These are phyloP conservation scores for Leptoxyphium fumago DNA, from an alignment of 2,329 filamentous ascomycete genomes.

Conservation along the genomic window DNA sequence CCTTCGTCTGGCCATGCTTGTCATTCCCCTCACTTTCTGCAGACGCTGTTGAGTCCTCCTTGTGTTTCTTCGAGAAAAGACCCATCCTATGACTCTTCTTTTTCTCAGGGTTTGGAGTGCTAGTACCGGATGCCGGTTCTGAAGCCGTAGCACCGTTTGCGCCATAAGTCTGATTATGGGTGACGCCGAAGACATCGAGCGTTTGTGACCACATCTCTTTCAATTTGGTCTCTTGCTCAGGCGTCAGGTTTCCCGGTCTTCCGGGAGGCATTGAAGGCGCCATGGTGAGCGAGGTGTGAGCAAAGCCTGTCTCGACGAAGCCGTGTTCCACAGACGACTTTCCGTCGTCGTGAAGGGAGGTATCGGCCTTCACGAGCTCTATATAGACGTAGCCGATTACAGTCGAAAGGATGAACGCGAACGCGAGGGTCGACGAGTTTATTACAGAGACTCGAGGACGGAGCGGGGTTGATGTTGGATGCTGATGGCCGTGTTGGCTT, in stretches of 20 bases:
- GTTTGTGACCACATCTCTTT: slow-evolving; percentile 71
- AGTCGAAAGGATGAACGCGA: not conserved
- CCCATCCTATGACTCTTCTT: slow-evolving; percentile 65
- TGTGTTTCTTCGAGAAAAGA: slow-evolving; percentile 46
- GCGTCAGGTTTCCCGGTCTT: slow-evolving; percentile 72
- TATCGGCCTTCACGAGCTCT: not conserved
- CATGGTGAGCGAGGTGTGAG: slow-evolving; percentile 14
- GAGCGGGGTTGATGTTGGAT: not conserved
- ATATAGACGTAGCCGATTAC: not conserved
- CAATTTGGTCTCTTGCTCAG: slow-evolving; percentile 76
- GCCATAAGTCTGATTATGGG: slow-evolving; percentile 6
- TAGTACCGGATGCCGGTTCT: slow-evolving; percentile 13
- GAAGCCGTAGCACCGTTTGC: slow-evolving; percentile 9
- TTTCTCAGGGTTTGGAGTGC: slow-evolving; percentile 23
- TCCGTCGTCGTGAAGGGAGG: not conserved
- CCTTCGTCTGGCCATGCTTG: slow-evolving; percentile 82
- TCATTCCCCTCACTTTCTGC: slow-evolving; percentile 49
- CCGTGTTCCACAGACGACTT: not conserved
- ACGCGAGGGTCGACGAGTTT: not conserved
- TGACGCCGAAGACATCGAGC: slow-evolving; percentile 59
- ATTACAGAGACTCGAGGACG: not conserved
- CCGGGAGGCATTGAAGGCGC: slow-evolving; percentile 42
- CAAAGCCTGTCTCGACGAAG: not conserved
- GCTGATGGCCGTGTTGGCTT: not conserved
- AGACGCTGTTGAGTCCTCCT: slow-evolving; percentile 25